Evolutionary conservation across 1,139 yeast genomes (phyloP).

Genomic region (Candida tetrigidarum): DNA sequence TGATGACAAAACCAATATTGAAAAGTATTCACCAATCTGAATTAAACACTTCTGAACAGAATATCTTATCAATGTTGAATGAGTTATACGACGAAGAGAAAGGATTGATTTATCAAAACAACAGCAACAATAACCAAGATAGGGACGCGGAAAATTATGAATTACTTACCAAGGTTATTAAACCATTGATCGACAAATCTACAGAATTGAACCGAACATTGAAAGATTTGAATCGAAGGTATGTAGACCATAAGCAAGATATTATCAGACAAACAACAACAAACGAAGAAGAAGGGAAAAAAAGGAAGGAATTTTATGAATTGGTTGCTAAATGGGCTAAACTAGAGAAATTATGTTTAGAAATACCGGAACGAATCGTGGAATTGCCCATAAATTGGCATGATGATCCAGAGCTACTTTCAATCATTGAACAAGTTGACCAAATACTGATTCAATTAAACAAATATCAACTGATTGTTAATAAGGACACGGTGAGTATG

Average conservation of each 20-base stretch:
- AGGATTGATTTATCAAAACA: constrained; percentile 16
- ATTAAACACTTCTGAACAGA: constrained; percentile 34
- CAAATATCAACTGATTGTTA: constrained; percentile 25
- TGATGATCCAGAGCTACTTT: constrained; percentile 28
- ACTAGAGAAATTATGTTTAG: constrained; percentile 29
- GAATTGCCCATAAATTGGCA: constrained; percentile 44
- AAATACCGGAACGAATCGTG: constrained; percentile 35
- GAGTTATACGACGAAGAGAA: constrained; percentile 16
- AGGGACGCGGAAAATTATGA: constrained; percentile 4
- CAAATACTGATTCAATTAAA: constrained; percentile 25
- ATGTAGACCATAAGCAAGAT: constrained; percentile 15
- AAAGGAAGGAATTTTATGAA: constrained; percentile 15
- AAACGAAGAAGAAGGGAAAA: constrained; percentile 4
- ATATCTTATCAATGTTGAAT: constrained; percentile 28
- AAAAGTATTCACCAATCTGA: constrained; percentile 37
- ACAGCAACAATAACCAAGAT: neutral
- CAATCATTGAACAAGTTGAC: constrained; percentile 33
- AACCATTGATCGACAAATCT: constrained; percentile 21
- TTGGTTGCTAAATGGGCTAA: constrained; percentile 29
- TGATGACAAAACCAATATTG: constrained; percentile 33
- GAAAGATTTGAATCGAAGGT: constrained; percentile 17
- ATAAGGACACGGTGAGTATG: constrained; percentile 17
- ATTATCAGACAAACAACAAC: constrained; percentile 9
- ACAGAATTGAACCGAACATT: constrained; percentile 21
- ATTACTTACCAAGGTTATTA: constrained; percentile 15